Evolutionary conservation across 1,284 basidiomycete genomes (phyloP), one percentile per base, ranked within the genome.

Genomic region (Cutaneotrichosporon sp.): DNA sequence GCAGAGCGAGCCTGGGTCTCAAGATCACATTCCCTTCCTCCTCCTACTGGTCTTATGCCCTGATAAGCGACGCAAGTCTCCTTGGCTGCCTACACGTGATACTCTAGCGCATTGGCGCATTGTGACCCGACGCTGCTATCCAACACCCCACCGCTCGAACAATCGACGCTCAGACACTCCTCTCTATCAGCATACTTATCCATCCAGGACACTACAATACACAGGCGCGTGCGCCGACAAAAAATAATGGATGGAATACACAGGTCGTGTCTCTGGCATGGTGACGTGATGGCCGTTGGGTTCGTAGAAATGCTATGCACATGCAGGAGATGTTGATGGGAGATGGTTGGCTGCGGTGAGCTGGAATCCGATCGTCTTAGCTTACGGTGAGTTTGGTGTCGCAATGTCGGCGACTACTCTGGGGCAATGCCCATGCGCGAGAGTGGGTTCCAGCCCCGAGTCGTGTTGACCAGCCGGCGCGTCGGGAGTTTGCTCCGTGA

Each of bases 391-490:
- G 22, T 31, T 31, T 52, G 30, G 26, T 53, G 26, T 18, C 31
- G 7, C 36, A 56, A 18, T 16, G 34, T 14, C 2, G 5, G 11
- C 5, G 18, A 30, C 18, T 53, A 53, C 51, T 56, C 55, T 32
- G 18, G 55, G 10, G 55, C n/a, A 10, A 11, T 6, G 36, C 34
- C 31, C 14, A 40, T 22, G 7, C 55, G 55, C 11, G 31, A 18
- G 2, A 61, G 56, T 4, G 59, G 56, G 51, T 56, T 58, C 60
- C 60, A 65, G 47, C 57, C 47, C 3, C 64, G 60, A 2, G 60
- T 56, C 9, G 56, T 22, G 22, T 22, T 14, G 8, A 61, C 21
- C 4, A 65, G 16, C 6, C 64, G 50, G 32, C 63, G 49, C 31
- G 42, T 13, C 1, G 64, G 59, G 2, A 61, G 59, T 56, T 65